These are phyloP conservation scores for Suillus decipiens DNA, from an alignment of 768 basidiomycete species.

Conservation along the genomic window DNA sequence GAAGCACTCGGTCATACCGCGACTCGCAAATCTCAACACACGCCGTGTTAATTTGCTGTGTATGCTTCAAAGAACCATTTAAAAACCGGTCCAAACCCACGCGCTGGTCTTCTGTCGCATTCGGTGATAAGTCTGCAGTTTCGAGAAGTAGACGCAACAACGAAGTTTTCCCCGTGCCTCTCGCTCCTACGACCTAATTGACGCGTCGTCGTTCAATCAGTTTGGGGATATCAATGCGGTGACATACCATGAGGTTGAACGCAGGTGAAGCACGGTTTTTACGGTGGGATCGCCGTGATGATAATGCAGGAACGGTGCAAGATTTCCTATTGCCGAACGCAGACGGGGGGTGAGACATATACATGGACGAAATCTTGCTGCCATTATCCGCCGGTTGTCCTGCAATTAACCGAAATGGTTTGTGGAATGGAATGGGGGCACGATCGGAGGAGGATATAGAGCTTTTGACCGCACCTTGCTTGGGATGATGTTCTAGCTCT, in stretches of 20 bases:
- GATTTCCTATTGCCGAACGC: slow-evolving; percentile 61
- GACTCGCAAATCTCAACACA: slow-evolving; percentile 85
- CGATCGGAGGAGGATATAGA: slow-evolving; percentile 57
- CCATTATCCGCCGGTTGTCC: slow-evolving; percentile 41
- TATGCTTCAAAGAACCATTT: slow-evolving; percentile 58
- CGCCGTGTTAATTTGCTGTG: slow-evolving; percentile 64
- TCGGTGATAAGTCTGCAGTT: slow-evolving; percentile 80
- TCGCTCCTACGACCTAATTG: slow-evolving; percentile 71
- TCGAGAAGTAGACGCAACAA: slow-evolving; percentile 78
- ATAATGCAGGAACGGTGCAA: slow-evolving; percentile 34
- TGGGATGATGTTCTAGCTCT: slow-evolving; percentile 35
- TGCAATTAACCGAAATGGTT: slow-evolving; percentile 66
- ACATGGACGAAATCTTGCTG: slow-evolving; percentile 66
- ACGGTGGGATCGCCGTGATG: slow-evolving; percentile 60
- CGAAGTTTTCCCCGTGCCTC: slow-evolving; percentile 85
- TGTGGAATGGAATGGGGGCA: slow-evolving; percentile 74
- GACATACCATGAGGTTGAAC: slow-evolving; percentile 81
- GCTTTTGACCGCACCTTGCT: slow-evolving; percentile 71
- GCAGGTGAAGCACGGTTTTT: slow-evolving; percentile 69
- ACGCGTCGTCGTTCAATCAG: slow-evolving; percentile 12
- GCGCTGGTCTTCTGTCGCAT: slow-evolving; percentile 74
- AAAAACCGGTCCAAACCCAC: slow-evolving; percentile 66
- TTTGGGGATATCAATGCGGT: neutral
- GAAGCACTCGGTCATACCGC: slow-evolving; percentile 72
- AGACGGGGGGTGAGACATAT: slow-evolving; percentile 63